Conservation (phyloP, 257 asterid genomes). For the Solanum ahanhuiri region DNA sequence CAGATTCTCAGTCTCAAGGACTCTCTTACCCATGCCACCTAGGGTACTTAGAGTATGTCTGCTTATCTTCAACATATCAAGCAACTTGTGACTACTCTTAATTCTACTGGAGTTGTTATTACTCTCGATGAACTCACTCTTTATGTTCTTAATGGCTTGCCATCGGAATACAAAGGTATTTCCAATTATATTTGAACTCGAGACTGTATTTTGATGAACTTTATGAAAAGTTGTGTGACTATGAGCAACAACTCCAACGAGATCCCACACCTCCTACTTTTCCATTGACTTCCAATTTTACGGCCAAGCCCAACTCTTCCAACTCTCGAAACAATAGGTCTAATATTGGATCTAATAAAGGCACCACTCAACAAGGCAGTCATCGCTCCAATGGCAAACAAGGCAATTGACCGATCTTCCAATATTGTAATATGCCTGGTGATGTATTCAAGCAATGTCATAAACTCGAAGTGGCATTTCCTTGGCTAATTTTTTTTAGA, state of each 20-base stretch:
- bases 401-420: neutral
- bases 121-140: neutral
- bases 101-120: neutral
- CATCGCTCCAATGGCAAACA: neutral
- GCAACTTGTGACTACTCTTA: neutral
- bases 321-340: neutral
- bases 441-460: neutral
- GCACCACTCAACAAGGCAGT: neutral
- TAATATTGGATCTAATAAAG: too few relatives aligned
- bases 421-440: neutral
- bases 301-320: neutral
- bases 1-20: neutral
- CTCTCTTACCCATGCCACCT: neutral
- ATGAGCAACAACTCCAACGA: neutral
- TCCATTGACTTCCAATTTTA: neutral
- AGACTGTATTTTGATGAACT: neutral
- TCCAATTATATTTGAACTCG: neutral
- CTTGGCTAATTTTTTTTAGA: too few relatives aligned
- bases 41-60: neutral
- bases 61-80: neutral
- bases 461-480: too few relatives aligned
- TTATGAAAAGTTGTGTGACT: neutral
- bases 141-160: neutral
- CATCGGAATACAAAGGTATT: neutral
- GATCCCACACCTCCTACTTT: neutral